Percentiles rank a stretch among this genome's conserved stretches.
Evolutionary conservation across 192 early-diverging fungal species (phyloP).

Genomic region (Phlyctochytrium bullatum): DNA sequence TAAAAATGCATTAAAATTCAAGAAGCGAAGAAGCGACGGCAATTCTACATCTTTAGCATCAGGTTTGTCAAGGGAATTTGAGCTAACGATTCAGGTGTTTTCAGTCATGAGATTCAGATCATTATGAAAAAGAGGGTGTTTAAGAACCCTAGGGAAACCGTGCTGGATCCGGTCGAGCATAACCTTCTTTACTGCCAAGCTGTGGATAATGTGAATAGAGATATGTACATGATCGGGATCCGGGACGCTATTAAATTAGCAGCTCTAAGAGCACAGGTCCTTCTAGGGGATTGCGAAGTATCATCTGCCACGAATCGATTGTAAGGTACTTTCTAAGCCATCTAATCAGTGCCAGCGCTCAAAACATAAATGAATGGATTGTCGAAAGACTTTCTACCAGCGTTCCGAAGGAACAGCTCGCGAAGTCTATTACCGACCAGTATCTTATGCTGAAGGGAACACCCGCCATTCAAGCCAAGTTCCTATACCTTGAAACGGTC

Average conservation of each 20-base stretch:
- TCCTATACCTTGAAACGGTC: slow-evolving; percentile 41
- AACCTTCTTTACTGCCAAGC: slow-evolving; percentile 46
- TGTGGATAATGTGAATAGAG: slow-evolving; percentile 44
- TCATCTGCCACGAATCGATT: slow-evolving; percentile 21
- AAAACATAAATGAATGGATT: slow-evolving; percentile 37
- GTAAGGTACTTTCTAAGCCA: slow-evolving; percentile 20
- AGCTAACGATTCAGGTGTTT: not conserved
- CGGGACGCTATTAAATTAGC: slow-evolving; percentile 44
- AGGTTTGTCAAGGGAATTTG: not conserved
- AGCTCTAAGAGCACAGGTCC: slow-evolving; percentile 43
- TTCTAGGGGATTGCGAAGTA: slow-evolving; percentile 45
- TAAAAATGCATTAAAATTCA: not conserved
- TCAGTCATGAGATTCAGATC: slow-evolving; percentile 32
- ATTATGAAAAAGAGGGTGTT: slow-evolving; percentile 52
- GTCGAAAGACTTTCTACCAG: slow-evolving; percentile 34
- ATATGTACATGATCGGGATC: slow-evolving; percentile 43
- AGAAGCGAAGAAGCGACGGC: not conserved
- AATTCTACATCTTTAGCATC: not conserved
- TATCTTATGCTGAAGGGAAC: slow-evolving; percentile 40
- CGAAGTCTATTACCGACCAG: slow-evolving; percentile 38
- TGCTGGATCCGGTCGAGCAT: slow-evolving; percentile 43
- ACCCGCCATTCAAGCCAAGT: slow-evolving; percentile 30
- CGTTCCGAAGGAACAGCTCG: slow-evolving; percentile 38
- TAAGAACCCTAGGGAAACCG: slow-evolving; percentile 36
- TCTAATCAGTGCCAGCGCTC: slow-evolving; percentile 17